These are phyloP conservation scores for Corymbia calophylla DNA, from an alignment of 441 rosid genomes.

Conservation along the genomic window DNA sequence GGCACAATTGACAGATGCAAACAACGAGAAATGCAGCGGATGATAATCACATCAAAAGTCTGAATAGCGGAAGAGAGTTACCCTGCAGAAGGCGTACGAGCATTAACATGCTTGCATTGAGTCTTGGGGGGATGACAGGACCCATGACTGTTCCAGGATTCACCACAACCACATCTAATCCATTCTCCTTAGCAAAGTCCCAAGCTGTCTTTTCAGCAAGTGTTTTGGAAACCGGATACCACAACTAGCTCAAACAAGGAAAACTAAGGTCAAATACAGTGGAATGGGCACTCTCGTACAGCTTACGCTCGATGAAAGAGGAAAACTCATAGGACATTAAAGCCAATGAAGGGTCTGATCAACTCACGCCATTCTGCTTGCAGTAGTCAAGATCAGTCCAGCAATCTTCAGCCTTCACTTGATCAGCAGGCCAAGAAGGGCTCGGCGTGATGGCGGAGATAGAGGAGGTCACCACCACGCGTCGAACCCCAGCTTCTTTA, in stretches of 20 bases:
- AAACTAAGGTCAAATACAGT: not conserved
- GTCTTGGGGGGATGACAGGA: conserved; percentile 53
- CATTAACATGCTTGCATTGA: conserved; percentile 82
- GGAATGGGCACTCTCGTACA: not conserved
- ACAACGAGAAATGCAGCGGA: not conserved
- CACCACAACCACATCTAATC: conserved; percentile 79
- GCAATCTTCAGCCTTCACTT: conserved; percentile 64
- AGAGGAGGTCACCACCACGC: conserved; percentile 81
- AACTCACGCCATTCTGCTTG: conserved; percentile 53
- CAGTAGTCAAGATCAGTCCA: conserved; percentile 81
- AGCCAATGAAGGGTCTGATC: not conserved
- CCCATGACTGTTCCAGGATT: conserved; percentile 97
- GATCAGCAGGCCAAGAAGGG: conserved; percentile 78
- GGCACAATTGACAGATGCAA: not conserved
- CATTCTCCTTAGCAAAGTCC: conserved; percentile 69
- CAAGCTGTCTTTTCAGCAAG: conserved; percentile 91
- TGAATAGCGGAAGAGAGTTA: not conserved
- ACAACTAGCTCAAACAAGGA: conserved; percentile 32
- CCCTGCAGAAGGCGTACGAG: conserved; percentile 72
- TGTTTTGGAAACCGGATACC: conserved; percentile 86
- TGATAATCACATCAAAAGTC: not conserved
- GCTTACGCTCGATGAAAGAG: not conserved
- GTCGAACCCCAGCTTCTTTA: conserved; percentile 59
- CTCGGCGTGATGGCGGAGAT: conserved; percentile 70
- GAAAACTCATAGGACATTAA: not conserved